Conservation (phyloP, 2,329 filamentous ascomycete genomes). For the Talaromyces sp. region DNA sequence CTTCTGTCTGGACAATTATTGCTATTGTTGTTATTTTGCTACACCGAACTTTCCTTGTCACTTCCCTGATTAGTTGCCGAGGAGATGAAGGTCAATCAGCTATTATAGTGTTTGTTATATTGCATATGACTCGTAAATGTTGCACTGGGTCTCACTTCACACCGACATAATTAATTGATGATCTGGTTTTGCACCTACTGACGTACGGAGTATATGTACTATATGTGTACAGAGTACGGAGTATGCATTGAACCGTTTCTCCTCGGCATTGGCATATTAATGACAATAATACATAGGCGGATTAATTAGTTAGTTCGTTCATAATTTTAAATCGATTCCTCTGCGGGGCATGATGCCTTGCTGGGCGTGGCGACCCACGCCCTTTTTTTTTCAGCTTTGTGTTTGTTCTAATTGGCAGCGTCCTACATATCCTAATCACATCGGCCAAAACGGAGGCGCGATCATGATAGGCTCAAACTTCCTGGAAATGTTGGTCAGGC, state of each 20-base stretch:
- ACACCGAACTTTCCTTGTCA: neutral
- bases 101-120: neutral
- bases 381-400: neutral
- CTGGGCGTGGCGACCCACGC: neutral
- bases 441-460: neutral
- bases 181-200: too few species aligned
- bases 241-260: too few species aligned
- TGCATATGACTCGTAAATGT: neutral
- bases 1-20: neutral
- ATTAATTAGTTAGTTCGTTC: too few species aligned
- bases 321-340: neutral
- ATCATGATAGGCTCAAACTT: neutral
- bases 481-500: neutral
- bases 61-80: neutral
- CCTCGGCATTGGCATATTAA: neutral
- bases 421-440: neutral
- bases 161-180: too few species aligned
- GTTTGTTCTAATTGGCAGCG: neutral
- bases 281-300: too few species aligned
- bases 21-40: neutral
- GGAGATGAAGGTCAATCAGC: neutral
- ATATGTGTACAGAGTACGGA: too few species aligned
- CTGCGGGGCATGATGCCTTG: neutral
- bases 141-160: neutral
- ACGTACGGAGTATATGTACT: neutral